phyloP scores from a whole-genome alignment of 192 early-diverging fungal species.

The Podila clonocystis region DNA sequence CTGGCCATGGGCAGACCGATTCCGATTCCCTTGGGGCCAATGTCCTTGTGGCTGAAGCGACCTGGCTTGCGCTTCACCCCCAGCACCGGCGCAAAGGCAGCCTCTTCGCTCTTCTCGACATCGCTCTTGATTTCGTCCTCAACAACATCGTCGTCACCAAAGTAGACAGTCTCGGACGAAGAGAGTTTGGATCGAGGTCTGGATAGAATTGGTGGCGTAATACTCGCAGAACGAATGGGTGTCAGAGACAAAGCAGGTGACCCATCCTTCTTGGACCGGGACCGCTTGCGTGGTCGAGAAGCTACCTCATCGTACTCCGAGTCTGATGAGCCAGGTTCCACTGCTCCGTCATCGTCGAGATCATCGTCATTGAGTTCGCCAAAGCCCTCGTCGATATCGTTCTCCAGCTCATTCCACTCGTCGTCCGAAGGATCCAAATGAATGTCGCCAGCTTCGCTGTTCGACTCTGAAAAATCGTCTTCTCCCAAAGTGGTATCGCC shows the following conservation, averaged over 20 bases:
- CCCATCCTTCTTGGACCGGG: neutral
- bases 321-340: slow-evolving; percentile 32
- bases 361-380: slow-evolving; percentile 16
- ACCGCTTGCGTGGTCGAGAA: neutral
- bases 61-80: neutral
- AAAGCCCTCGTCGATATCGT: slow-evolving; percentile 25
- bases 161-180: slow-evolving; percentile 34
- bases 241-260: slow-evolving; percentile 2
- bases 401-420: slow-evolving; percentile 37
- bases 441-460: neutral
- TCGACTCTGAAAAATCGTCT: slow-evolving; percentile 6
- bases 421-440: slow-evolving; percentile 14
- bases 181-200: slow-evolving; percentile 3
- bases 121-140: neutral
- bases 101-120: neutral
- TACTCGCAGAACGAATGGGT: neutral
- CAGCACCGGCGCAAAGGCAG: neutral
- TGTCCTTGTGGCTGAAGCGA: neutral
- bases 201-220: neutral
- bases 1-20: neutral
- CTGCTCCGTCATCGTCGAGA: slow-evolving; percentile 18
- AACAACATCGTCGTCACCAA: slow-evolving; percentile 14
- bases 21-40: neutral
- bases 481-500: slow-evolving; percentile 13
- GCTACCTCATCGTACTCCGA: slow-evolving; percentile 37